Evolutionary conservation across 805 yeast species (phyloP).

Genomic region (Grigorovia humatica): DNA sequence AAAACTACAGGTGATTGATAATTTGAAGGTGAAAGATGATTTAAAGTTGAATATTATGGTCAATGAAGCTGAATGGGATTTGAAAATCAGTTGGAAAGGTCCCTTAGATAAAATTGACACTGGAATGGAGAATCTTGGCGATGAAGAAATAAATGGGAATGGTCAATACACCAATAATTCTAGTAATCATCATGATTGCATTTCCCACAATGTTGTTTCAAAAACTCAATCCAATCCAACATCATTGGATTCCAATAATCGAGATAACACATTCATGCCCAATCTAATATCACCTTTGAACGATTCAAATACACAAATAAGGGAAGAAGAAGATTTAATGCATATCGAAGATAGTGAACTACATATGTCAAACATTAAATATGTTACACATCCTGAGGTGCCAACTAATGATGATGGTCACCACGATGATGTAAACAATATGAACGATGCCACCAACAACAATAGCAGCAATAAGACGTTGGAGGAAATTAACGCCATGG

Average conservation of each 20-base stretch:
- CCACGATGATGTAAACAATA: not conserved
- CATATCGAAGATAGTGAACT: constrained; percentile 20
- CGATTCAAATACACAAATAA: not conserved
- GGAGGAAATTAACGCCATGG: constrained; percentile 14
- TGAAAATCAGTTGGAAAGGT: constrained; percentile 28
- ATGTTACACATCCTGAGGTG: not conserved
- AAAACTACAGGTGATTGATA: constrained; percentile 34
- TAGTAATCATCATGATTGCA: not conserved
- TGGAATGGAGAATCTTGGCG: not conserved
- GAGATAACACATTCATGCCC: not conserved
- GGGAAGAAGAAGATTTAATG: constrained; percentile 7
- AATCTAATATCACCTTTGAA: not conserved
- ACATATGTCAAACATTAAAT: not conserved
- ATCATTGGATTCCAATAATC: not conserved
- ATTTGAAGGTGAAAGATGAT: not conserved
- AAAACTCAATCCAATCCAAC: not conserved
- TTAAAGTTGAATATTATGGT: constrained; percentile 18
- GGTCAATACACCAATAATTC: not conserved
- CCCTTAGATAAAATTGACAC: constrained; percentile 13
- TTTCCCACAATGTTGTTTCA: not conserved
- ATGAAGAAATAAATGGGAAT: not conserved
- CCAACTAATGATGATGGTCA: not conserved
- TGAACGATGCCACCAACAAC: not conserved
- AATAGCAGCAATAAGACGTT: constrained; percentile 2
- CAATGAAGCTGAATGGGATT: constrained; percentile 26